Base-by-base conservation (phyloP, 1,284 basidiomycete genomes). In the Cryptococcus sp. region DNA sequence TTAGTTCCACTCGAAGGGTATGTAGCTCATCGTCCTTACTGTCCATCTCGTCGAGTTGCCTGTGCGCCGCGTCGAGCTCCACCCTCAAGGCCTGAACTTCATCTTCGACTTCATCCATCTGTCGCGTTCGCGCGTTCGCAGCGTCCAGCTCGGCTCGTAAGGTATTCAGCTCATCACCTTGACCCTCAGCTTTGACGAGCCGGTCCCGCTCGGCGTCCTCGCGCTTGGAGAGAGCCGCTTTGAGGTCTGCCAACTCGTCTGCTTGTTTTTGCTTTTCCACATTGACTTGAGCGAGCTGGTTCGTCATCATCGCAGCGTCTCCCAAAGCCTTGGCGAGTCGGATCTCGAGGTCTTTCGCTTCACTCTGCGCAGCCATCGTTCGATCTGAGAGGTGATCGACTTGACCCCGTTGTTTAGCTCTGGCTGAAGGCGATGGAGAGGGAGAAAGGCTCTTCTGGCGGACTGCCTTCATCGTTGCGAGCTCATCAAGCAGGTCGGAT, bases 331-430 rank as follows among this genome's bases (percentile, higher is more conserved):
- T 72, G 19, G 64, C 61, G 5, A 72, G 58, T 23, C 70, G 47
- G 38, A 74, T 74, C 57, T 72, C 70, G 29, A 71, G 49, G 55
- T 74, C 72, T 34, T 67, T 48, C 3, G 53, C 60, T 47, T 67
- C 63, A 4, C 56, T 59, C 43, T 70, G 60, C 11, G 52, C 67
- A 8, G 56, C 47, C 23, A 63, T 66, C 11, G 66, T 67, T 45
- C 66, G 26, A 45, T 66, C 63, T 13, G 52, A 55, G 25, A 46
- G 56, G 16, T 26, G 22, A 20, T 50, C 53, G 7, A 40, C 5
- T 19, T 20, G 26, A 13, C 8, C 8, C 2, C 41, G 41, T 15
- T 44, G 41, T 5, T 44, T 22, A 22, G 49, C 44, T 50, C 50
- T 37, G 45, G 54, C 51, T 7, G 44, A 23, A 29, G 59, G 61